A percentile compares a stretch with the other conserved stretches of the same genome.
phyloP scores from a whole-genome alignment of 148 eudicot species.

The Cornus controversa region DNA sequence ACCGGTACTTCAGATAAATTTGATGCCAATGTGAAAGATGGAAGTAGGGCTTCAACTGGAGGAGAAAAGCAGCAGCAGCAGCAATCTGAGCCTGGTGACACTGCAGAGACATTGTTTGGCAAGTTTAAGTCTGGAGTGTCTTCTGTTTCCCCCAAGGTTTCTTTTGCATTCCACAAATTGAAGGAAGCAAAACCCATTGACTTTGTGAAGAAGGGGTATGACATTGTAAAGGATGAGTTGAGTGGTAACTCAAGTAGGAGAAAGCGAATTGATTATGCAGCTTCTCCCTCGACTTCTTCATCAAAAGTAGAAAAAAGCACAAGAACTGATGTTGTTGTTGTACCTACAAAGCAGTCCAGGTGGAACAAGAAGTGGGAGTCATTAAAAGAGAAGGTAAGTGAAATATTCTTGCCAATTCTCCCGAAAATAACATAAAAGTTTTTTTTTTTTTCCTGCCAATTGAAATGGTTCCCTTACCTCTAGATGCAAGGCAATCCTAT shows the following conservation, averaged over 20 bases:
- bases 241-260: slow-evolving; percentile 65
- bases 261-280: slow-evolving; percentile 51
- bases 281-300: slow-evolving; percentile 35
- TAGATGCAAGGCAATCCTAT: slow-evolving; percentile 78
- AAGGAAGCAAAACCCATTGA: slow-evolving; percentile 85
- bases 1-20: slow-evolving; percentile 27
- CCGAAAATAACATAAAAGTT: not conserved
- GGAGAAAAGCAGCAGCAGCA: slow-evolving; percentile 49
- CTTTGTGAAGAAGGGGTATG: slow-evolving; percentile 75
- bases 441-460: not conserved
- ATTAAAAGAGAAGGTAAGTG: slow-evolving; percentile 63
- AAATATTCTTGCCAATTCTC: not conserved
- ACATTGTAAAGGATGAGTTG: slow-evolving; percentile 82
- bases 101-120: slow-evolving; percentile 54
- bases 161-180: slow-evolving; percentile 66
- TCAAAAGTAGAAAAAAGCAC: slow-evolving; percentile 60
- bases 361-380: slow-evolving; percentile 86
- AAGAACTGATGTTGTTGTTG: slow-evolving; percentile 72
- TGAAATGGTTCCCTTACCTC: slow-evolving; percentile 18
- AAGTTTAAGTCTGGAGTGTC: slow-evolving; percentile 60
- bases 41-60: slow-evolving; percentile 29
- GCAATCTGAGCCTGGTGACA: slow-evolving; percentile 48
- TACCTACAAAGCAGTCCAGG: slow-evolving; percentile 66
- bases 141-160: slow-evolving; percentile 64
- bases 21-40: slow-evolving; percentile 25